Conservation (phyloP, 768 basidiomycete genomes). For the Clitopilus passeckerianus region DNA sequence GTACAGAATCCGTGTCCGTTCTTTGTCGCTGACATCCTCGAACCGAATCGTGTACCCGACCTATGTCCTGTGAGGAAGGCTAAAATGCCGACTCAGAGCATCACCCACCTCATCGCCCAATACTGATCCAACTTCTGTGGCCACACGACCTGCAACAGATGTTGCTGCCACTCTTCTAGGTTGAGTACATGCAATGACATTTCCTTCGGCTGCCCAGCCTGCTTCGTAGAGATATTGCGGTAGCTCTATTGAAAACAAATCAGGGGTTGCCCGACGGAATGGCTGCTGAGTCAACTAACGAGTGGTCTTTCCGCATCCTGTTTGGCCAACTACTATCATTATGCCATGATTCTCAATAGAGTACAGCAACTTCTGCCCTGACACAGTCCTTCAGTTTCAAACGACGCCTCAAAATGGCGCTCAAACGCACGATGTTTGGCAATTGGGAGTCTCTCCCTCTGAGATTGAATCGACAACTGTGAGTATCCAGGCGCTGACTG, state of each 20-base stretch:
- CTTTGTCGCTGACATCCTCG: slow-evolving; percentile 85
- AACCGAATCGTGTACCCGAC: slow-evolving; percentile 98
- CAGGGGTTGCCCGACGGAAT: slow-evolving; percentile 9
- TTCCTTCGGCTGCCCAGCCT: slow-evolving; percentile 84
- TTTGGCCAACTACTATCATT: slow-evolving; percentile 88
- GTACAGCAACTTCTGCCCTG: slow-evolving; percentile 78
- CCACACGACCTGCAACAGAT: slow-evolving; percentile 87
- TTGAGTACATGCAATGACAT: slow-evolving; percentile 89
- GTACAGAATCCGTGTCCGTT: slow-evolving; percentile 86
- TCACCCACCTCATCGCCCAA: slow-evolving; percentile 80
- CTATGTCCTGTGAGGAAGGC: slow-evolving; percentile 31
- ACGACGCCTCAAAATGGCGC: neutral
- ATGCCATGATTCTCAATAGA: slow-evolving; percentile 82
- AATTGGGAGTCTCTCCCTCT: slow-evolving; percentile 84
- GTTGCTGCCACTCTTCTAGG: slow-evolving; percentile 93
- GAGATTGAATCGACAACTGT: slow-evolving; percentile 61
- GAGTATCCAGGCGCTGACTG: slow-evolving; percentile 55
- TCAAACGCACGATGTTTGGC: slow-evolving; percentile 72
- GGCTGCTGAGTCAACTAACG: slow-evolving; percentile 47
- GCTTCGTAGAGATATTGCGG: slow-evolving; percentile 93
- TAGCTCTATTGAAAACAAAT: slow-evolving; percentile 53
- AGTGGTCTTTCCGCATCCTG: slow-evolving; percentile 97
- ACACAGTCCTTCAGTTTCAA: slow-evolving; percentile 1
- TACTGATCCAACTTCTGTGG: slow-evolving; percentile 83
- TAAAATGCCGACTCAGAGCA: slow-evolving; percentile 16